These are phyloP conservation scores for Luffa acutangula DNA, from an alignment of 306 rosid genomes.

Conservation along the genomic window DNA sequence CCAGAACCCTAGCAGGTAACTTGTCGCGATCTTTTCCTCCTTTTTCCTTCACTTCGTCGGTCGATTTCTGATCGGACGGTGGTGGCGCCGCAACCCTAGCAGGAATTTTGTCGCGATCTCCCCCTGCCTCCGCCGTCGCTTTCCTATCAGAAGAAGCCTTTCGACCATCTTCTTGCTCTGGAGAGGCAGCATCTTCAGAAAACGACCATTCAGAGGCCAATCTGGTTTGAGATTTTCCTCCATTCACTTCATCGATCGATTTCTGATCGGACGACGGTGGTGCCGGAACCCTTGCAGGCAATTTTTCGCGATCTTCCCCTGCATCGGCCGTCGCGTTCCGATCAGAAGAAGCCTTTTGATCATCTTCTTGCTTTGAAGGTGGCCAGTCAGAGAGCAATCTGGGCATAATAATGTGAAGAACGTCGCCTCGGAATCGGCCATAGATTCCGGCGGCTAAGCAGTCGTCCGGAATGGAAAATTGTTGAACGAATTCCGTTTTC, in stretches of 20 bases:
- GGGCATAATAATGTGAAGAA: slow-evolving; percentile 2
- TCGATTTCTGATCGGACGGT: not conserved
- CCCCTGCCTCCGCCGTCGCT: not conserved
- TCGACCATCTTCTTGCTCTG: too few relatives aligned
- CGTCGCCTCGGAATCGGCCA: not conserved
- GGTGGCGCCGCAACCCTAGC: not conserved
- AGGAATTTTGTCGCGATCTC: not conserved
- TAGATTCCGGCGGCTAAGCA: not conserved
- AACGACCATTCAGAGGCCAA: too few relatives aligned
- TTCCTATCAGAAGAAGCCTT: not conserved
- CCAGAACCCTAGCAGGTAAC: not conserved
- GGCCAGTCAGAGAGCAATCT: not conserved
- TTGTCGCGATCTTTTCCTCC: not conserved
- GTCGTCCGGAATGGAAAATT: not conserved
- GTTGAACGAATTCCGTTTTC: not conserved
- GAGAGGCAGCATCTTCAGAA: too few relatives aligned
- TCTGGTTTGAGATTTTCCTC: too few relatives aligned
- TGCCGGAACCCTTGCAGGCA: not conserved
- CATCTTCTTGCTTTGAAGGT: not conserved
- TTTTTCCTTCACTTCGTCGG: not conserved
- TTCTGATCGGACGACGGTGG: not conserved
- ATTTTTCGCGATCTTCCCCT: not conserved
- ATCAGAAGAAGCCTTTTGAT: not conserved
- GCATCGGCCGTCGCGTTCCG: not conserved
- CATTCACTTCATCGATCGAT: not conserved